Percentiles rank a stretch among this genome's conserved stretches.
phyloP scores from a whole-genome alignment of 2,329 filamentous ascomycete species.

The Exophiala oligosperma region DNA sequence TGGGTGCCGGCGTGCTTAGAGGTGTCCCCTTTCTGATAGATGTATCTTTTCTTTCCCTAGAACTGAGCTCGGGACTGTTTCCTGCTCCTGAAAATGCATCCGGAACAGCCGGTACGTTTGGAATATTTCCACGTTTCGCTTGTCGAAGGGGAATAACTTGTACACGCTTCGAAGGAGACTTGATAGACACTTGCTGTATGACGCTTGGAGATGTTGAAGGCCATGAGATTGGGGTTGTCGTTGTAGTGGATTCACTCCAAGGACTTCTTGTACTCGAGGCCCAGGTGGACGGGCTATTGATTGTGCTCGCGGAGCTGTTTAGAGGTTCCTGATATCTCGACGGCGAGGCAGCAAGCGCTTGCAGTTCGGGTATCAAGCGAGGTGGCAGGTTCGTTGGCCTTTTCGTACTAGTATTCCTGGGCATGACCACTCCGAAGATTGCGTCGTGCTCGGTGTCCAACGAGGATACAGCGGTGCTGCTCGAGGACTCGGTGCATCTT shows the following conservation, averaged over 20 bases:
- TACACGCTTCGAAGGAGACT: slow-evolving; percentile 14
- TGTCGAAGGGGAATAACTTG: slow-evolving; percentile 22
- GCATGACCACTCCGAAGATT: slow-evolving; percentile 25
- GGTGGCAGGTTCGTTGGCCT: slow-evolving; percentile 23
- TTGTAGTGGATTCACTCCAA: slow-evolving; percentile 29
- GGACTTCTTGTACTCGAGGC: slow-evolving; percentile 27
- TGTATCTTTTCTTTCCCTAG: slow-evolving; percentile 31
- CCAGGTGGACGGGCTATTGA: slow-evolving; percentile 30
- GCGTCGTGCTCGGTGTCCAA: slow-evolving; percentile 20
- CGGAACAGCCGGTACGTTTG: slow-evolving; percentile 21
- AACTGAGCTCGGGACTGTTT: neutral
- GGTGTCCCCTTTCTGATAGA: slow-evolving; percentile 36
- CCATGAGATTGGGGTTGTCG: slow-evolving; percentile 50
- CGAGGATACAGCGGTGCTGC: slow-evolving; percentile 10
- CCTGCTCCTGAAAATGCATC: slow-evolving; percentile 4
- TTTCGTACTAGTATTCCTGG: slow-evolving; percentile 4
- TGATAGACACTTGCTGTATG: slow-evolving; percentile 35
- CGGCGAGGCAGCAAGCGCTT: slow-evolving; percentile 26
- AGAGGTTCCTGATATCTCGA: slow-evolving; percentile 9
- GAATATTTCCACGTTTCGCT: slow-evolving; percentile 19
- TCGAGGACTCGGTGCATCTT: neutral
- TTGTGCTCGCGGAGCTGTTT: slow-evolving; percentile 24
- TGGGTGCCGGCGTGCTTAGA: slow-evolving; percentile 24
- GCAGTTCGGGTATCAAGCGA: slow-evolving; percentile 29
- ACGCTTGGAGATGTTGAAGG: slow-evolving; percentile 52